Conservation (phyloP, 2,329 filamentous ascomycete genomes). For the Cladophialophora bantiana region DNA sequence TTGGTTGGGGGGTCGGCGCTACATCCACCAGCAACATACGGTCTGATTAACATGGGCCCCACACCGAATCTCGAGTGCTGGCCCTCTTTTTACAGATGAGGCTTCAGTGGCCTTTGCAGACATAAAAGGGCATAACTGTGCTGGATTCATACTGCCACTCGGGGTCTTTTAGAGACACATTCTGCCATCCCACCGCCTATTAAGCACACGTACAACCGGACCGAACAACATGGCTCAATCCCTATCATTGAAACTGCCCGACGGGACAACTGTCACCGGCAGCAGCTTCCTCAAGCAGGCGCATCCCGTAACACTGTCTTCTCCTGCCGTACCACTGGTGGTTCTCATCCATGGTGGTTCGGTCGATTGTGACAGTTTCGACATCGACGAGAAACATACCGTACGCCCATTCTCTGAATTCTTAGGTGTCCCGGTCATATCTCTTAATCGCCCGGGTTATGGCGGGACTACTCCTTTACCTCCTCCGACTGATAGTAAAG, state of each 20-base stretch:
- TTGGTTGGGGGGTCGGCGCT: no score
- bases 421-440: conserved; percentile 19
- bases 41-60: no score
- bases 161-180: no score
- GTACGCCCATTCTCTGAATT: conserved; percentile 6
- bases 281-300: conserved; percentile 8
- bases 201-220: no score
- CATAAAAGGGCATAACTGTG: no score
- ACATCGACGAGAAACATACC: conserved; percentile 16
- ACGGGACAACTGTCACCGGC: conserved; percentile 10
- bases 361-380: conserved; percentile 13
- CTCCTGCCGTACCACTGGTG: conserved; percentile 8
- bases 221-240: no score
- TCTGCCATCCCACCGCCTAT: no score
- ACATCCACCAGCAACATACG: no score
- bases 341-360: conserved; percentile 20
- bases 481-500: neutral
- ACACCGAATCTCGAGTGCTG: no score
- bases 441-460: conserved; percentile 21
- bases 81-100: no score
- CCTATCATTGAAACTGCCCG: conserved; percentile 11
- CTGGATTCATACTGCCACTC: no score
- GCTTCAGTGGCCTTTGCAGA: no score
- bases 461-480: conserved; percentile 4
- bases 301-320: neutral